Evolutionary conservation across 1,284 basidiomycete genomes (phyloP), one percentile per base, ranked within the genome.

Genomic region (Ceratorhiza oryzae-sativae): DNA sequence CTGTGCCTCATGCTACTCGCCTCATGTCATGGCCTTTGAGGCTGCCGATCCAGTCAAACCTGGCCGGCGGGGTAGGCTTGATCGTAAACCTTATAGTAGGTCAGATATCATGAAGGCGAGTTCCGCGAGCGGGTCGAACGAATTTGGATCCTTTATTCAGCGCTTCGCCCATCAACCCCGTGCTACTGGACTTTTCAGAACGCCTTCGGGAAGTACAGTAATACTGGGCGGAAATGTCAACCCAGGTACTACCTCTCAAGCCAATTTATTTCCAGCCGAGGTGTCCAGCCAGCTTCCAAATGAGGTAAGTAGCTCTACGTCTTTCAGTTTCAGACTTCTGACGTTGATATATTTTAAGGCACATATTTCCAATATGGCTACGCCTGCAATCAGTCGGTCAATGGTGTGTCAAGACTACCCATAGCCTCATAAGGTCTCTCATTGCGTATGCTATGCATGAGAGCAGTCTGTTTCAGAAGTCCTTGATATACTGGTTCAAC

Each of bases 1-100:
- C 5, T 55, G 53, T 34, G 53, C 53, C 30, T 55, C 53, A 5
- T 55, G 53, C 15, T 55, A 55, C 53, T 55, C 53, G 12, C 53
- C 53, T 20, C 18, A 15, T 55, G 18, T 34, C 18, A 32, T 12
- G n/a, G n/a, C 6, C 13, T 13, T n/a, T 27, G 30, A n/a, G 13
- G 9, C 32, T 32, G 4, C 53, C 15, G 53, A 34, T 34, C 34
- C 53, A 18, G 12, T 18, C 15, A 55, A 55, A 55, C 18, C 18
- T 55, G 18, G 18, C 18, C 53, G 53, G 12, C 53, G 53, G 9
- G 32, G 5, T n/a, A 55, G 18, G 1, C 1, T 18, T 34, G 27
- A 34, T 18, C 53, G 30, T 10, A 20, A 32, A 34, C 30, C 27
- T 18, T 34, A 13, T 32, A 55, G 27, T 13, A 32, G 27, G 27